Percentiles rank a stretch among this genome's conserved stretches.
Evolutionary conservation across 257 asterid species (phyloP).

Genomic region (Petunia secreta): DNA sequence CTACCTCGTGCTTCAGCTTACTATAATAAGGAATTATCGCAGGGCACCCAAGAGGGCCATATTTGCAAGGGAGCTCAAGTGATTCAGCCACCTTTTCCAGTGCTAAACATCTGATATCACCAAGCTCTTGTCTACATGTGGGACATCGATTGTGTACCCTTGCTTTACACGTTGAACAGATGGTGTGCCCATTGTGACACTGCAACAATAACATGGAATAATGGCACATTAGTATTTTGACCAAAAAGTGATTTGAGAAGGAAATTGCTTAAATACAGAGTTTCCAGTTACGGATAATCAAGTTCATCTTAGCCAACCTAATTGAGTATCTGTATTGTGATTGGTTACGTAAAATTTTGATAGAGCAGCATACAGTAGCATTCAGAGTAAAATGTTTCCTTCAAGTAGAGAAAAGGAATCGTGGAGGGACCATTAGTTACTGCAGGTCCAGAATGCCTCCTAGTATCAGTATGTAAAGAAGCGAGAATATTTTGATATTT

Average conservation of each 20-base stretch:
- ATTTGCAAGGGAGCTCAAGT: slow-evolving; percentile 60
- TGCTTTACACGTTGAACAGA: slow-evolving; percentile 58
- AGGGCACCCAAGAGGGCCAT: slow-evolving; percentile 44
- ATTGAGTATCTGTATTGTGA: background rate
- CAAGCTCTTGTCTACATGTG: slow-evolving; percentile 64
- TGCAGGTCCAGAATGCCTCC: background rate
- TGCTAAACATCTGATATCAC: slow-evolving; percentile 62
- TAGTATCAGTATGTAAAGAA: background rate
- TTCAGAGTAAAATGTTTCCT: background rate
- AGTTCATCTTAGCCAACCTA: background rate
- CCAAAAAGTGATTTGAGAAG: background rate
- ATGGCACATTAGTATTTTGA: slow-evolving; percentile 9
- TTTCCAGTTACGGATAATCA: background rate
- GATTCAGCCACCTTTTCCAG: slow-evolving; percentile 64
- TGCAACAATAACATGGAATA: slow-evolving; percentile 27
- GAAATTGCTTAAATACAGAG: background rate
- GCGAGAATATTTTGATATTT: background rate
- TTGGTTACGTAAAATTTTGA: background rate
- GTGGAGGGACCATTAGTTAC: no score
- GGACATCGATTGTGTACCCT: slow-evolving; percentile 63
- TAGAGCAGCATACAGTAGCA: background rate
- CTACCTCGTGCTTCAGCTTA: slow-evolving; percentile 58
- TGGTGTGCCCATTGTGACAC: slow-evolving; percentile 70
- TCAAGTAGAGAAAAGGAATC: background rate
- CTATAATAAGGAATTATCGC: slow-evolving; percentile 38